Base-by-base conservation (phyloP, 2,329 filamentous ascomycete genomes). In the Amphichorda felina region DNA sequence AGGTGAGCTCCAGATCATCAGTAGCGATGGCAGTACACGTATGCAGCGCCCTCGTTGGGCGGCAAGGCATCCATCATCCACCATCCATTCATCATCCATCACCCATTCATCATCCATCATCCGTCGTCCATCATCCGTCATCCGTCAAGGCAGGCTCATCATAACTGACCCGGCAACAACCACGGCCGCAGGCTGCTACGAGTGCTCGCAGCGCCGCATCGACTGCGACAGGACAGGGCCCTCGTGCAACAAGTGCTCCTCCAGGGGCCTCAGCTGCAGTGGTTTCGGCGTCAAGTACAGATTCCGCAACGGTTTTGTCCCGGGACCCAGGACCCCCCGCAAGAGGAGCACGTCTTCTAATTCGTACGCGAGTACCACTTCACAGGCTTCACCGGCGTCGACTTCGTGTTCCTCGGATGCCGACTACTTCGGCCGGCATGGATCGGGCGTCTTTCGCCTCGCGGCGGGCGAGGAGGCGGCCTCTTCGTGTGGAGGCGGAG, bases 191-290 rank as follows among this genome's bases (percentile, higher is more conserved):
- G 55, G 56, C 8, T 59, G 56, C 37, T 50, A 55, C 22, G 45
- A 58, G 34, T 59, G 55, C 36, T 51, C 50, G 8, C 49, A 54
- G 27, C 52, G 56, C 9, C 53, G 55, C 9, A 54, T 59, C 16
- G 40, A 53, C 34, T 59, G 56, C 36, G 56, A 59, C 38, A 38
- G 45, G n/a, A 43, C 41, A 6, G 41, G 50, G 17, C 55, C 55
- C 3, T 37, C 36, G 5, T 59, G 56, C 34, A 24, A 34, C 1
- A 59, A 59, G 35, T 59, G 56, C 26, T 18, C 42, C 9, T 46
- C 47, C 4, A 50, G 48, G 18, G 52, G 52, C 2, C 37, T 58
- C 3, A 34, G 41, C 2, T 59, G 56, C 36, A 50, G 48, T 8
- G 55, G 56, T 0, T 42, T 46, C 4, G 50, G 47, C 1, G 32